Conservation (phyloP, 78 protist genomes). For the Cavenderia fasciculata region DNA sequence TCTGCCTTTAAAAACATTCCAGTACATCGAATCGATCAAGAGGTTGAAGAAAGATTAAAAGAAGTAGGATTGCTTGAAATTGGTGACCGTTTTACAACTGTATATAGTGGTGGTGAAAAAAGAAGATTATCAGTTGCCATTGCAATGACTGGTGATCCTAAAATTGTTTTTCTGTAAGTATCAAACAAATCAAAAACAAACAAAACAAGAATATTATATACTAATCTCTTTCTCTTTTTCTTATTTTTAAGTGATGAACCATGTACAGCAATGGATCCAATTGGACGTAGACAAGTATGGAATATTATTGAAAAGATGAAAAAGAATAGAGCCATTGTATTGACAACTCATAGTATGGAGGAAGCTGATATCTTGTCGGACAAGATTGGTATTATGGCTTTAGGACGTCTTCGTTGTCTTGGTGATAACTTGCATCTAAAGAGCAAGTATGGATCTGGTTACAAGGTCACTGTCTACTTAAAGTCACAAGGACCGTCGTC, state of each 20-base stretch:
- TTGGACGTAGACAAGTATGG: constrained; percentile 42
- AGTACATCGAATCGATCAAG: not conserved
- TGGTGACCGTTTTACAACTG: not conserved
- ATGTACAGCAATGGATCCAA: constrained; percentile 91
- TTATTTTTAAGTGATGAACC: constrained; percentile 27
- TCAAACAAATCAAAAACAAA: no score
- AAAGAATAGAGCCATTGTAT: constrained; percentile 44
- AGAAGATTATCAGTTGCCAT: constrained; percentile 76
- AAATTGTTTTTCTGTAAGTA: constrained; percentile 60
- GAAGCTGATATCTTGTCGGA: constrained; percentile 94
- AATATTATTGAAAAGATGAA: constrained; percentile 12
- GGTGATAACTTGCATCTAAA: constrained; percentile 88
- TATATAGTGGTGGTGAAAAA: constrained; percentile 75
- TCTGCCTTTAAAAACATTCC: constrained; percentile 64
- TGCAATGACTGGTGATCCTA: constrained; percentile 83
- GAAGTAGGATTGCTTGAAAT: constrained; percentile 44
- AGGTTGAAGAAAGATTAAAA: constrained; percentile 1
- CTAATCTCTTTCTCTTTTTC: no score
- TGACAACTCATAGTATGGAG: constrained; percentile 94
- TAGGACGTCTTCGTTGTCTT: constrained; percentile 70
- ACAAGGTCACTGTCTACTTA: constrained; percentile 51
- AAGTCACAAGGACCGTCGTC: not conserved
- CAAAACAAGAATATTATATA: not conserved
- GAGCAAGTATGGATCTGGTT: constrained; percentile 90
- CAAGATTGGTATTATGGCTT: constrained; percentile 91